Evolutionary conservation across 106 monocot genomes (phyloP).

Genomic region (Cymbidium sinense): DNA sequence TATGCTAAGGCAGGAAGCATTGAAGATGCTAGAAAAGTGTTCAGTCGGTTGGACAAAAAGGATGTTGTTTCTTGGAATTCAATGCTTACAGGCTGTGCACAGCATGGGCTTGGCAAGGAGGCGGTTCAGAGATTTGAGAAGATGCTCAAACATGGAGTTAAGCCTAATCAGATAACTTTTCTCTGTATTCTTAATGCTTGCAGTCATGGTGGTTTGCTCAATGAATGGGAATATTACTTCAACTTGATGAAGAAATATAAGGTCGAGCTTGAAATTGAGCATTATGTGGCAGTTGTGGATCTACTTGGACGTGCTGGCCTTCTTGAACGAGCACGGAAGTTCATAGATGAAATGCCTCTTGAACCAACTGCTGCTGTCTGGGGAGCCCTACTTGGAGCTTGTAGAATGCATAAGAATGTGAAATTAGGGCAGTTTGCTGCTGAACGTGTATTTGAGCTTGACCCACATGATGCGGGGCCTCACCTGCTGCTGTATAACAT

Average conservation of each 20-base stretch:
- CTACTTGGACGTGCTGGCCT: slow-evolving; percentile 19
- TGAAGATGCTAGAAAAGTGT: slow-evolving; percentile 21
- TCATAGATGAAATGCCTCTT: slow-evolving; percentile 14
- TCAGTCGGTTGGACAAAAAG: slow-evolving; percentile 3
- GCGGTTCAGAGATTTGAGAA: neutral
- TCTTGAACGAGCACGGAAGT: slow-evolving; percentile 9
- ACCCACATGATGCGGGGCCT: slow-evolving; percentile 17
- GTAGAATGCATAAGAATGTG: slow-evolving; percentile 17
- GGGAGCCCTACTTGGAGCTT: slow-evolving; percentile 22
- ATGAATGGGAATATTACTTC: slow-evolving; percentile 8
- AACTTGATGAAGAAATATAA: slow-evolving; percentile 15
- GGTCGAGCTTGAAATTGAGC: slow-evolving; percentile 16
- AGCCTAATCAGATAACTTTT: slow-evolving; percentile 16
- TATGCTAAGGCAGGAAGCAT: slow-evolving; percentile 30
- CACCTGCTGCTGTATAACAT: slow-evolving; percentile 15
- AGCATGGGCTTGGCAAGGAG: slow-evolving; percentile 11
- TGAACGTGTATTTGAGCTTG: slow-evolving; percentile 14
- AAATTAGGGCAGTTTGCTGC: slow-evolving; percentile 18
- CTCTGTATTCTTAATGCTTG: slow-evolving; percentile 21
- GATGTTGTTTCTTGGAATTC: slow-evolving; percentile 23
- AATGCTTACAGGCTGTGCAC: slow-evolving; percentile 16
- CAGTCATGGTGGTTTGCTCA: slow-evolving; percentile 21
- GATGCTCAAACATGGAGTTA: slow-evolving; percentile 10
- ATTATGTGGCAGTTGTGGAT: slow-evolving; percentile 22
- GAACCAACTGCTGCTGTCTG: slow-evolving; percentile 16